These are phyloP conservation scores for Plasmodium gaboni DNA, from an alignment of 169 alveolate genomes.

Conservation along the genomic window DNA sequence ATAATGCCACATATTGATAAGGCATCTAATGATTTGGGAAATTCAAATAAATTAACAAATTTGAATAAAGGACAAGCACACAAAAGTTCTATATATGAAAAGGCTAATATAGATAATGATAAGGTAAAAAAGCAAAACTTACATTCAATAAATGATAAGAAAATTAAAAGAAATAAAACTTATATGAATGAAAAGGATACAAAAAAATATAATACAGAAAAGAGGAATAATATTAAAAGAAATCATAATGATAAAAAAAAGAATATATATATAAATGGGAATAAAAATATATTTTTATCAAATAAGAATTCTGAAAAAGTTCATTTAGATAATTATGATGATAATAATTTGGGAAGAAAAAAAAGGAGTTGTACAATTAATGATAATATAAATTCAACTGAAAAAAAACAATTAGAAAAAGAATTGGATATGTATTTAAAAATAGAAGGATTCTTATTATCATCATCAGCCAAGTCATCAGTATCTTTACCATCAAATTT, in stretches of 20 bases:
- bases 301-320: background rate
- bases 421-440: conserved; percentile 40
- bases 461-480: background rate
- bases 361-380: conserved; percentile 10
- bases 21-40: too few species aligned
- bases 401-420: conserved; percentile 32
- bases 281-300: background rate
- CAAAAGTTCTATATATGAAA: too few species aligned
- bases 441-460: conserved; percentile 43
- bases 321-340: background rate
- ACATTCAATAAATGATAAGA: background rate
- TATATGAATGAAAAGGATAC: background rate
- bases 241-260: background rate
- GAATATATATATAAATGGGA: background rate
- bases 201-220: background rate
- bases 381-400: conserved; percentile 24
- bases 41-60: too few species aligned
- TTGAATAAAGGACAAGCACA: too few species aligned
- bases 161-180: background rate
- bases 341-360: background rate
- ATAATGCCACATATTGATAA: too few species aligned
- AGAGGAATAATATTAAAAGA: background rate
- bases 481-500: conserved; percentile 9
- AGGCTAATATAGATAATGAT: background rate
- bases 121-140: background rate